These are phyloP conservation scores for Pharnaceum exiguum DNA, from an alignment of 148 eudicot species.

Conservation along the genomic window DNA sequence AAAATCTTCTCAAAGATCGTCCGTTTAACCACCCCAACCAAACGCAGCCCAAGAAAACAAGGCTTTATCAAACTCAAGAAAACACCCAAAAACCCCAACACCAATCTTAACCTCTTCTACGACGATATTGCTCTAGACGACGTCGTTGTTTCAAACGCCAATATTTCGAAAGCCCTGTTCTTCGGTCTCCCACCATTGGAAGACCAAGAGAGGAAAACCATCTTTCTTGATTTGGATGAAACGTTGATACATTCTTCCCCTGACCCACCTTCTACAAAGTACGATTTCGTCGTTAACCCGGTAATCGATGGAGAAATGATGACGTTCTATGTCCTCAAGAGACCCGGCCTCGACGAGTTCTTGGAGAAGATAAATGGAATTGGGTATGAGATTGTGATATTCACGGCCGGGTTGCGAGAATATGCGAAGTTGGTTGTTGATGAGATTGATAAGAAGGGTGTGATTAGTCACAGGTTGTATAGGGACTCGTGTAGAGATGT, in stretches of 20 bases:
- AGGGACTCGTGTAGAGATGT: conserved; percentile 62
- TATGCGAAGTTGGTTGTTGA: conserved; percentile 72
- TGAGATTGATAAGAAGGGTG: conserved; percentile 34
- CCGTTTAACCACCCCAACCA: conserved; percentile 49
- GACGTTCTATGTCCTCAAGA: conserved; percentile 57
- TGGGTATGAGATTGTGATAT: conserved; percentile 69
- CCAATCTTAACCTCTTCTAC: too few species aligned
- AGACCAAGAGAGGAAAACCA: conserved; percentile 29
- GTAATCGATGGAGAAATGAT: conserved; percentile 52
- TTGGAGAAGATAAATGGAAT: conserved; percentile 35
- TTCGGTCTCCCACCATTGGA: conserved; percentile 37
- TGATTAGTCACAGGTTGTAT: conserved; percentile 55
- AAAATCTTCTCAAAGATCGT: conserved; percentile 70
- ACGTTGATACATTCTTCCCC: conserved; percentile 69
- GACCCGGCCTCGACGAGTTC: conserved; percentile 74
- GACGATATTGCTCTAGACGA: not conserved
- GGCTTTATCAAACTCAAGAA: conserved; percentile 45
- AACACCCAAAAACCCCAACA: conserved; percentile 4
- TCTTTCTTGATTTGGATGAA: conserved; percentile 78
- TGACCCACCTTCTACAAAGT: conserved; percentile 35
- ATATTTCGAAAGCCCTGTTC: conserved; percentile 38
- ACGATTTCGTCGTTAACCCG: conserved; percentile 65
- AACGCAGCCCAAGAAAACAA: conserved; percentile 36
- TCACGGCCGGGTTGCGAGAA: conserved; percentile 76
- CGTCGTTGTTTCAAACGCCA: not conserved